These are phyloP conservation scores for Salix koriyanagi DNA, from an alignment of 345 rosid species.

Conservation along the genomic window DNA sequence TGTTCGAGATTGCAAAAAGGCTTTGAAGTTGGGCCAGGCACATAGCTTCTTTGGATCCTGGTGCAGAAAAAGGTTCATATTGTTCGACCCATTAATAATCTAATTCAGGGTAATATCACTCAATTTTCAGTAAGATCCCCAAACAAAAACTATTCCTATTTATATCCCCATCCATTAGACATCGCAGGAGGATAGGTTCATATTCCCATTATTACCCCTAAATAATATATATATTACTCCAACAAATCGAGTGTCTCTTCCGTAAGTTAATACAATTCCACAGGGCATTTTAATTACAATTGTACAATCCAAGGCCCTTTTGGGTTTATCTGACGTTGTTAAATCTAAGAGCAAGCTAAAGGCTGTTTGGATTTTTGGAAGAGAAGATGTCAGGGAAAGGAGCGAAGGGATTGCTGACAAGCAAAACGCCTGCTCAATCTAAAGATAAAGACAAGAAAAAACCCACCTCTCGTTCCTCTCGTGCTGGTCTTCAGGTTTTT, in stretches of 20 bases:
- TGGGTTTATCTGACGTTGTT: not conserved
- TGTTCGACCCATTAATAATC: no score
- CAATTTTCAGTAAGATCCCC: no score
- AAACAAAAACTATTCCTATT: no score
- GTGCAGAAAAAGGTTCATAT: no score
- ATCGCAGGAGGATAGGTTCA: not conserved
- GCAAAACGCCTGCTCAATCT: slow-evolving; percentile 12
- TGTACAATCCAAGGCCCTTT: not conserved
- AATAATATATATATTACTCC: not conserved
- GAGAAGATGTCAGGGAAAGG: slow-evolving; percentile 26
- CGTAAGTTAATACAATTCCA: not conserved
- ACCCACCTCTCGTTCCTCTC: slow-evolving; percentile 23
- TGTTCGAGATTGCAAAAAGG: no score
- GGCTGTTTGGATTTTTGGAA: not conserved
- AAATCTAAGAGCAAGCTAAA: not conserved
- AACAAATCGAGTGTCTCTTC: not conserved
- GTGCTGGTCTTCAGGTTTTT: slow-evolving; percentile 21
- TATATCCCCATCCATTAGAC: no score
- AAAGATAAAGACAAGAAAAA: slow-evolving; percentile 30
- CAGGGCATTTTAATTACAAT: not conserved
- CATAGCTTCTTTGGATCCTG: no score
- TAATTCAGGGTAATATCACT: no score
- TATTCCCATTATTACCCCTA: not conserved
- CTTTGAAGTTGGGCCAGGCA: no score
- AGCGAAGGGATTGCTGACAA: slow-evolving; percentile 19